A percentile compares a stretch with the other conserved stretches of the same genome.
These are phyloP conservation scores for Pichia phayaonensis DNA, from an alignment of 805 yeast species.

Conservation along the genomic window DNA sequence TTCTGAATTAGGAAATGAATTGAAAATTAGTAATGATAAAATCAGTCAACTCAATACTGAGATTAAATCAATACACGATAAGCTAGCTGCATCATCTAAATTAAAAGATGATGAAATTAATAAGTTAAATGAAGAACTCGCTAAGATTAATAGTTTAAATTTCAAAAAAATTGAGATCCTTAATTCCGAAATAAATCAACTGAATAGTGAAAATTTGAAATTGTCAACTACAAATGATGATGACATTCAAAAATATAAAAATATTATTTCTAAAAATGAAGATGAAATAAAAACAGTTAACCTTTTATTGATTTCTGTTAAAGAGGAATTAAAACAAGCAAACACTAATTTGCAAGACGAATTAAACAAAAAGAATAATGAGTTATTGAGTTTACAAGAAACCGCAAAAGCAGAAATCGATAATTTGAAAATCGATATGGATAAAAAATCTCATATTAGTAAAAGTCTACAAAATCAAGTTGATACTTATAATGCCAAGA, in stretches of 20 bases:
- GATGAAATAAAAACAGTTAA: neutral
- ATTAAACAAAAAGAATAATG: neutral
- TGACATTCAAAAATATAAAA: neutral
- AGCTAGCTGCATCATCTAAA: neutral
- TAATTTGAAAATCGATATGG: neutral
- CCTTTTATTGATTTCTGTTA: neutral
- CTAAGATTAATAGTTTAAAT: neutral
- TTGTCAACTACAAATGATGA: neutral
- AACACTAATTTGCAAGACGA: neutral
- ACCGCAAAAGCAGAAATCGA: neutral
- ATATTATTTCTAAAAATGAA: neutral
- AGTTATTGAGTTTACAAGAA: neutral
- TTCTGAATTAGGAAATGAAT: neutral
- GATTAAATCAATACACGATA: neutral
- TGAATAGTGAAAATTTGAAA: neutral
- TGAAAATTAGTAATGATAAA: neutral
- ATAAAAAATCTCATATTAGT: too few species aligned
- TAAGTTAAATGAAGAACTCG: neutral
- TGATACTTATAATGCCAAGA: too few species aligned
- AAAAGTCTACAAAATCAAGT: neutral
- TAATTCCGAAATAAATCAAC: neutral
- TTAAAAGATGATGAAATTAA: neutral
- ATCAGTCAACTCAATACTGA: neutral
- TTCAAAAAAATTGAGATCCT: neutral
- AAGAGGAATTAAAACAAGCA: neutral